Percentiles rank a stretch among this genome's conserved stretches.
Conservation (phyloP, 2,329 filamentous ascomycete genomes). For the Botryotinia globosa region DNA sequence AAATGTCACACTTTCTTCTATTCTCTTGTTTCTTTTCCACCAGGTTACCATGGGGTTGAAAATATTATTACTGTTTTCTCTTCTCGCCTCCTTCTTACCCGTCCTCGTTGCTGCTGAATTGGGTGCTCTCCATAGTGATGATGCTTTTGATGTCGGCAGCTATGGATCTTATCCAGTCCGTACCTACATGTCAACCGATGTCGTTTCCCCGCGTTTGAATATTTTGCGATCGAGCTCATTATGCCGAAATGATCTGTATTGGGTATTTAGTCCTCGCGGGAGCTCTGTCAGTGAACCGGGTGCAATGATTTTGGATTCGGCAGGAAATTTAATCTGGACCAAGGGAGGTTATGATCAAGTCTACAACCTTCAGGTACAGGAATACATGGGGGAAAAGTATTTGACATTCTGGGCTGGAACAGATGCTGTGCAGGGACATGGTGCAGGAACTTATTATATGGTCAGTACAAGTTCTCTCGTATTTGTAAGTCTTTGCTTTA, state of each 20-base stretch:
- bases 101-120: neutral
- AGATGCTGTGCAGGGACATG: slow-evolving; percentile 47
- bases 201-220: slow-evolving; percentile 40
- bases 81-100: neutral
- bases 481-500: neutral
- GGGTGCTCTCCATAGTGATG: slow-evolving; percentile 25
- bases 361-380: slow-evolving; percentile 47
- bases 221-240: slow-evolving; percentile 34
- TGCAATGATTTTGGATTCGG: slow-evolving; percentile 45
- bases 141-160: slow-evolving; percentile 38
- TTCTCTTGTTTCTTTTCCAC: neutral
- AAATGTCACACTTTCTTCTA: neutral
- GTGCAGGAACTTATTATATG: slow-evolving; percentile 48
- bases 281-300: slow-evolving; percentile 38
- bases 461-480: slow-evolving; percentile 32
- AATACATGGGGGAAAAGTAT: slow-evolving; percentile 45
- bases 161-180: slow-evolving; percentile 41
- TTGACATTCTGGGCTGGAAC: slow-evolving; percentile 51
- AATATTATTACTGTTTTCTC: neutral
- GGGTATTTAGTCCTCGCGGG: slow-evolving; percentile 43
- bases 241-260: slow-evolving; percentile 43
- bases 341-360: slow-evolving; percentile 39
- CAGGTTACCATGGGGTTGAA: slow-evolving; percentile 6
- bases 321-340: slow-evolving; percentile 48
- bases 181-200: slow-evolving; percentile 38